Evolutionary conservation across 768 basidiomycete genomes (phyloP).

Genomic region (Trametes cinnabarina): DNA sequence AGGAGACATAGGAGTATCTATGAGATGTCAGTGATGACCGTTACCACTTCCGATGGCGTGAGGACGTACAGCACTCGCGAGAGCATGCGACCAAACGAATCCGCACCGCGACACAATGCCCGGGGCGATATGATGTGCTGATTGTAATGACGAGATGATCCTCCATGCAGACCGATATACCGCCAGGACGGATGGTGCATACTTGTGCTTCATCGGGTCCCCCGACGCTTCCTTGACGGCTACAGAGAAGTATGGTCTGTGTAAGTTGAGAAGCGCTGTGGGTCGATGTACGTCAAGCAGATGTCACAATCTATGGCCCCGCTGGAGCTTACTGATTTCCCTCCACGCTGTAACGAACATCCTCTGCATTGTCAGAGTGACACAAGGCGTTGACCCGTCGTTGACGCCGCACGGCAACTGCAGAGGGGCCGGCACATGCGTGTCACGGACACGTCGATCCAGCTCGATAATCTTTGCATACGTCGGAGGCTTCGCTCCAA

Average conservation of each 20-base stretch:
- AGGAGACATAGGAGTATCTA: conserved; percentile 44
- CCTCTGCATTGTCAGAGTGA: conserved; percentile 19
- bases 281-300: neutral
- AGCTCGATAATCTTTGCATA: conserved; percentile 48
- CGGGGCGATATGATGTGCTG: conserved; percentile 41
- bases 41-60: neutral
- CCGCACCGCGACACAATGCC: conserved; percentile 45
- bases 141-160: conserved; percentile 48
- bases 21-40: neutral
- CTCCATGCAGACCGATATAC: conserved; percentile 72
- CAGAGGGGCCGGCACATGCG: conserved; percentile 44
- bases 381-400: conserved; percentile 1
- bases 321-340: conserved; percentile 29
- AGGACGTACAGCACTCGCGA: conserved; percentile 62
- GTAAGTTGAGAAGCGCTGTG: conserved; percentile 59
- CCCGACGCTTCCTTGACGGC: conserved; percentile 58
- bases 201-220: conserved; percentile 59
- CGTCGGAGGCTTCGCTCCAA: conserved; percentile 39
- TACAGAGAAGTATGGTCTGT: conserved; percentile 65
- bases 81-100: conserved; percentile 62
- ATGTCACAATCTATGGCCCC: neutral
- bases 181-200: conserved; percentile 66
- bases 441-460: conserved; percentile 51
- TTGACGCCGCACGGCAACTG: conserved; percentile 27
- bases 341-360: conserved; percentile 25